Evolutionary conservation across 2,329 filamentous ascomycete species (phyloP), one percentile per base, ranked within the genome.

Genomic region (Pseudogymnoascus sp.): DNA sequence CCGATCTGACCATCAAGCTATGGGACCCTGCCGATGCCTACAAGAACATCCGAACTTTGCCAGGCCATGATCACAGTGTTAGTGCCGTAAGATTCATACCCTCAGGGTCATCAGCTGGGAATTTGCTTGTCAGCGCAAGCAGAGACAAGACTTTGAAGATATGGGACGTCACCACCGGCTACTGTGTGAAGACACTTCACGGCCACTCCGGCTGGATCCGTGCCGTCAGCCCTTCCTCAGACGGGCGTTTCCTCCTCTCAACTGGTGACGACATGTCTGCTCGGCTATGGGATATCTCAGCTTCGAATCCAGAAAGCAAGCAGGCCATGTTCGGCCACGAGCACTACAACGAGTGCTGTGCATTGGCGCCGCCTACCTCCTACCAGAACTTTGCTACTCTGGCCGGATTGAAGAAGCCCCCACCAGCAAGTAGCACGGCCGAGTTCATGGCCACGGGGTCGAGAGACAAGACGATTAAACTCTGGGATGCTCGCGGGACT

Each of bases 11-110:
- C 2, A 96, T 97, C 76, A 96, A 96, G 75, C 79, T 97, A 23
- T 97, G 92, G 92, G 91, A 97, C 68, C 92, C 93, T 1, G 83
- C 86, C 45, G 89, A 96, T 72, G 90, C 94, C 64, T 97, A 97
- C 78, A 96, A 96, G 74, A 97, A 96, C 72, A 96, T 96, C 63
- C 84, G 92, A 60, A 97, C 92, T 1, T 79, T 97, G 19, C 89
- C 90, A 0, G 92, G 93, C 5, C 92, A 97, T 75, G 92, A 97
- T 69, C 93, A 97, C 74, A 94, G 88, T 67, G 90, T 97, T 62
- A 94, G 89, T 68, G 88, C 90, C 2, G 87, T 97, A 33, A 87
- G 92, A 6, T 97, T 97, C 73, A 88, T 96, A 38, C 91, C 91
- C 2, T 91, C 88, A 6, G 90, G 90, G 21, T 89, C 89, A 16